Conservation (phyloP, 352 stramenopile genomes). For the Phytophthora podocarpi region DNA sequence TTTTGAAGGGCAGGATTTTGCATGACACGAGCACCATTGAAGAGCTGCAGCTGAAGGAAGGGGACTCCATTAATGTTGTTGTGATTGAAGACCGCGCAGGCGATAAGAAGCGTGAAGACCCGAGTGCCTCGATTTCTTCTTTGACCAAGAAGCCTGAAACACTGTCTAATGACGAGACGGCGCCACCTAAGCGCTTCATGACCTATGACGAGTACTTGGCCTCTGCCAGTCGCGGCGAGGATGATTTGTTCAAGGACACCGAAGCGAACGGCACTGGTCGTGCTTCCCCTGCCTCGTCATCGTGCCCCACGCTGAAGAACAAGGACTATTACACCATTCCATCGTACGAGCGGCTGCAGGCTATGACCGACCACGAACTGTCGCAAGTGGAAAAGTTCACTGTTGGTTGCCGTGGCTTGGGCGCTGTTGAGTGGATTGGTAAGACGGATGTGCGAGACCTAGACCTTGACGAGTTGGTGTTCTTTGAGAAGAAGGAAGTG, state of each 20-base stretch:
- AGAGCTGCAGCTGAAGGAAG: constrained; percentile 64
- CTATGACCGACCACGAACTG: constrained; percentile 77
- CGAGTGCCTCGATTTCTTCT: constrained; percentile 22
- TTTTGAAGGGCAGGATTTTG: constrained; percentile 67
- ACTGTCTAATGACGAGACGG: constrained; percentile 24
- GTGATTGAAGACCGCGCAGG: constrained; percentile 61
- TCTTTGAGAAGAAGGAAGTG: constrained; percentile 87
- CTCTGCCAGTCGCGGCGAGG: constrained; percentile 60
- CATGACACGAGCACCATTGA: constrained; percentile 50
- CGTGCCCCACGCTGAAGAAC: constrained; percentile 75
- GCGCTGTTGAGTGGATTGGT: constrained; percentile 82
- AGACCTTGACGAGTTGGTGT: constrained; percentile 77
- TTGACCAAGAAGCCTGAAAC: constrained; percentile 42
- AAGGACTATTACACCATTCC: constrained; percentile 82
- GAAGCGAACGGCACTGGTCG: constrained; percentile 5
- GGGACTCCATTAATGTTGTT: constrained; percentile 69
- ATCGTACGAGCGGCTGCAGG: constrained; percentile 66
- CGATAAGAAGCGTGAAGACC: constrained; percentile 35
- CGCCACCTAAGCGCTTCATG: constrained; percentile 67
- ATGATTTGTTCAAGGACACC: constrained; percentile 44
- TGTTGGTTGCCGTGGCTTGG: constrained; percentile 79
- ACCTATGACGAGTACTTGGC: constrained; percentile 83
- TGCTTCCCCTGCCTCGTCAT: constrained; percentile 29
- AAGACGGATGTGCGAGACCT: constrained; percentile 81
- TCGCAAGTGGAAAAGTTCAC: constrained; percentile 76